Percentiles rank a stretch among this genome's conserved stretches.
Conservation (phyloP, 1,284 basidiomycete genomes). For the Neolentinus lepideus region DNA sequence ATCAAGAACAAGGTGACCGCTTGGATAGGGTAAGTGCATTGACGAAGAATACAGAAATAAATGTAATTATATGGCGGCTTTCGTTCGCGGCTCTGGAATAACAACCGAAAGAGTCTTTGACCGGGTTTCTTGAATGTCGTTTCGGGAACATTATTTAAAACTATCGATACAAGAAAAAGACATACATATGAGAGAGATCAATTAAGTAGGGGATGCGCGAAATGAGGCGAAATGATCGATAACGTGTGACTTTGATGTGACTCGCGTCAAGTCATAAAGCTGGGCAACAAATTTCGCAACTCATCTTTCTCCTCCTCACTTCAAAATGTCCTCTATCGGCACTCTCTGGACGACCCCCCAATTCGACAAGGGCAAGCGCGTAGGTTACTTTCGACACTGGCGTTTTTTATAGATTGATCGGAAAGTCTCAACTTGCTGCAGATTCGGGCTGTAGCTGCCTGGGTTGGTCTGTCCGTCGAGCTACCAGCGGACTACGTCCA, state of each 20-base stretch:
- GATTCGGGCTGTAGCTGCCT: slow-evolving; percentile 70
- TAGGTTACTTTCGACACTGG: slow-evolving; percentile 26
- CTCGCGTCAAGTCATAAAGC: not conserved
- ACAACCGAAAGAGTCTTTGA: no score
- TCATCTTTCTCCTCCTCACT: slow-evolving; percentile 5
- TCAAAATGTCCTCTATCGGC: slow-evolving; percentile 48
- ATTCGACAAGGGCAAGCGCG: slow-evolving; percentile 40
- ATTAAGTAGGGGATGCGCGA: not conserved
- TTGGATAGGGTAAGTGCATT: slow-evolving; percentile 34
- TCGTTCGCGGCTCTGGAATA: no score
- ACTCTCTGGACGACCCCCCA: slow-evolving; percentile 49
- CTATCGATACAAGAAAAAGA: no score
- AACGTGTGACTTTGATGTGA: not conserved
- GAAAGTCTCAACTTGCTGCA: slow-evolving; percentile 21
- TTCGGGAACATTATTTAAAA: no score
- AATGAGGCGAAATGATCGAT: not conserved
- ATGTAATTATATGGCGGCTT: not conserved
- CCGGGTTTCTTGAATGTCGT: no score
- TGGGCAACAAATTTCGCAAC: not conserved
- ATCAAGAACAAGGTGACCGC: slow-evolving; percentile 46
- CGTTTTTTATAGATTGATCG: not conserved
- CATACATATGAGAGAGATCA: no score
- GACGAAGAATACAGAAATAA: not conserved
- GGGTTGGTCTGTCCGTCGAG: slow-evolving; percentile 64
- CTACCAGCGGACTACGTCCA: slow-evolving; percentile 51